phyloP scores from a whole-genome alignment of 169 alveolate species.

The Plasmodium berghei region DNA sequence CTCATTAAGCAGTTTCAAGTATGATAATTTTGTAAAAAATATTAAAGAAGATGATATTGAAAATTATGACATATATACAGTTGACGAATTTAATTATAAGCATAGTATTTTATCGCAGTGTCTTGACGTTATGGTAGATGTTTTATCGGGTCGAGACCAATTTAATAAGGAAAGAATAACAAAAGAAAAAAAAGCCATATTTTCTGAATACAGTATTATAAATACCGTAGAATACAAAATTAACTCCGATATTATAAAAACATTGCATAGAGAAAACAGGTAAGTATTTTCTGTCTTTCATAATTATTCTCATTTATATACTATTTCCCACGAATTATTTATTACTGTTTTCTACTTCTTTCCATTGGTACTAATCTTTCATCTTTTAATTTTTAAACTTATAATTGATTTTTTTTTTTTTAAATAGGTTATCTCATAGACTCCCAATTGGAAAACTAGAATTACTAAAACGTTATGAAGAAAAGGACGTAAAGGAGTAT shows the following conservation, averaged over 20 bases:
- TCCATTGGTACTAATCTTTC: background rate
- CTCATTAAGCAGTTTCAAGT: conserved; percentile 10
- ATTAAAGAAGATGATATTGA: conserved; percentile 67
- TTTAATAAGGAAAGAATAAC: conserved; percentile 85
- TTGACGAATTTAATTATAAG: conserved; percentile 72
- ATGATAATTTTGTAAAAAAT: conserved; percentile 20
- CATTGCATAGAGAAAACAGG: conserved; percentile 88
- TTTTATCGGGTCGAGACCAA: conserved; percentile 80
- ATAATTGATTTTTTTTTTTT: background rate
- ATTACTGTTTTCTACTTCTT: background rate
- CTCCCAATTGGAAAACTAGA: conserved; percentile 67
- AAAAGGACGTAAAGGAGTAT: conserved; percentile 59
- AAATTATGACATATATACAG: conserved; percentile 52
- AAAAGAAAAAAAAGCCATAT: conserved; percentile 88
- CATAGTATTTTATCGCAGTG: conserved; percentile 68
- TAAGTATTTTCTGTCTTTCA: conserved; percentile 2
- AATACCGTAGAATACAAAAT: conserved; percentile 87
- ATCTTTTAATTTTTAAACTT: background rate
- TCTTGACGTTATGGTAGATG: conserved; percentile 72
- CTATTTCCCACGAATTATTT: background rate
- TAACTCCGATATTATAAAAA: conserved; percentile 86
- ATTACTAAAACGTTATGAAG: conserved; percentile 54
- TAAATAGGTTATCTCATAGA: conserved; percentile 52
- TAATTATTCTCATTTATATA: background rate
- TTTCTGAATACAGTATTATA: conserved; percentile 89